A percentile compares a stretch with the other conserved stretches of the same genome.
Evolutionary conservation across 768 basidiomycete species (phyloP).

Genomic region (Hortiboletus campestris): DNA sequence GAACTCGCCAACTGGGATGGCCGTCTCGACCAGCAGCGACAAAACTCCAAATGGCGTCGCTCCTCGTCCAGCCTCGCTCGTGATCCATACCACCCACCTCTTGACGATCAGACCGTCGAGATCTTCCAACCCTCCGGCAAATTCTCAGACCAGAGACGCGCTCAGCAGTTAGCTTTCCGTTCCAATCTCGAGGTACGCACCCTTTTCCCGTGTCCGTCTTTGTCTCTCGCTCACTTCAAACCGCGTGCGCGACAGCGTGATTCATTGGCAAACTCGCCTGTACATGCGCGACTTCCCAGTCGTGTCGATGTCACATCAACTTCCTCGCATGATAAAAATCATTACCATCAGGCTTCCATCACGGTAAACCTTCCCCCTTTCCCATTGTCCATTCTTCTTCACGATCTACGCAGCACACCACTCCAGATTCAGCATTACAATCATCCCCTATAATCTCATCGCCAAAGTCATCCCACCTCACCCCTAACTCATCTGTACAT

Average conservation of each 20-base stretch:
- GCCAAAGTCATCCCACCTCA: constrained; percentile 1
- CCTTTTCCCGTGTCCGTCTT: not conserved
- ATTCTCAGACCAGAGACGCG: constrained; percentile 7
- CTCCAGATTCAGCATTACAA: not conserved
- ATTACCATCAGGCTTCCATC: constrained; percentile 5
- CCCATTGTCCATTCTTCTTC: not conserved
- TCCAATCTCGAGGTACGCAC: constrained; percentile 13
- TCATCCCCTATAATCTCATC: not conserved
- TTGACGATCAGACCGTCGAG: not conserved
- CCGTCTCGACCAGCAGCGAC: constrained; percentile 8
- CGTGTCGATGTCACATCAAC: constrained; percentile 13
- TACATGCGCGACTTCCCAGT: constrained; percentile 1
- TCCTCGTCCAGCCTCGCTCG: constrained; percentile 12
- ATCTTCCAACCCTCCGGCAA: not conserved
- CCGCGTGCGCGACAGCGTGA: constrained; percentile 10
- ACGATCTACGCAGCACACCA: constrained; percentile 8
- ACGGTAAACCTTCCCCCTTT: constrained; percentile 13
- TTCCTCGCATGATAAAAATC: not conserved
- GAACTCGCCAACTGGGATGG: constrained; percentile 19
- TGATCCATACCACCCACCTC: constrained; percentile 6
- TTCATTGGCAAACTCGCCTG: not conserved
- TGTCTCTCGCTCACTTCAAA: constrained; percentile 3
- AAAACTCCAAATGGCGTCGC: constrained; percentile 6
- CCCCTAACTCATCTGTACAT: constrained; percentile 6
- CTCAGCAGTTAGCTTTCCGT: not conserved